Evolutionary conservation across 106 monocot species (phyloP).

Genomic region (Triglochin maritima): DNA sequence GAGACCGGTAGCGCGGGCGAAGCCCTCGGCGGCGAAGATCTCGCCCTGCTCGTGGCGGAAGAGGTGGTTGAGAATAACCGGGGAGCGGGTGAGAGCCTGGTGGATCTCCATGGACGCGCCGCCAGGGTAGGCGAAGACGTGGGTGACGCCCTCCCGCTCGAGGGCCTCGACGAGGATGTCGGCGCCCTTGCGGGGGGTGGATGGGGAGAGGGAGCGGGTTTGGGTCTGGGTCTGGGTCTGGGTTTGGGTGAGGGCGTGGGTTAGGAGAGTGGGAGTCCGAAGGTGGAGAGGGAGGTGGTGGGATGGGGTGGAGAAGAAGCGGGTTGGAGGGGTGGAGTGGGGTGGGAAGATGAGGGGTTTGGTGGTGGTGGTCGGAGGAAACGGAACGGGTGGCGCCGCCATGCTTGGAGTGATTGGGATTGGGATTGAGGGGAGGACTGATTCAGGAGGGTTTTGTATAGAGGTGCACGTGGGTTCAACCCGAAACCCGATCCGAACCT

Average conservation of each 20-base stretch:
- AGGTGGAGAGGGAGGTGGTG: neutral
- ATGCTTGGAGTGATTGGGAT: neutral
- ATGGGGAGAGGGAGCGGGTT: conserved; percentile 16
- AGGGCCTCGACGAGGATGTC: conserved; percentile 89
- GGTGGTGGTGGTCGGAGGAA: neutral
- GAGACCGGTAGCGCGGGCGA: conserved; percentile 71
- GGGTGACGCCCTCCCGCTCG: conserved; percentile 64
- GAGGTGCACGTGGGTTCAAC: too few species aligned
- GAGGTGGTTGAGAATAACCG: conserved; percentile 56
- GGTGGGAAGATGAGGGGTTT: neutral
- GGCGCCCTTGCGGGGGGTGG: conserved; percentile 78
- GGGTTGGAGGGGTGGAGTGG: neutral
- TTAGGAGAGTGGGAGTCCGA: conserved; percentile 5
- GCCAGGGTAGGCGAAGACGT: conserved; percentile 85
- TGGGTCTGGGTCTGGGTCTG: neutral
- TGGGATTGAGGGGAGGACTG: too few species aligned
- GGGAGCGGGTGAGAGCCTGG: conserved; percentile 84
- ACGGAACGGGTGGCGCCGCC: neutral
- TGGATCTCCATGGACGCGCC: conserved; percentile 98
- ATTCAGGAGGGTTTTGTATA: too few species aligned
- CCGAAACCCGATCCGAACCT: too few species aligned
- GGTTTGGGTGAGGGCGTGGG: neutral
- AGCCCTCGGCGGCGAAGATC: conserved; percentile 72
- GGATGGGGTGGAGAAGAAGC: neutral
- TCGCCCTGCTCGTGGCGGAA: conserved; percentile 93